A percentile compares a stretch with the other conserved stretches of the same genome.
Conservation (phyloP, 169 alveolate genomes). For the Cryptosporidium meleagridis region DNA sequence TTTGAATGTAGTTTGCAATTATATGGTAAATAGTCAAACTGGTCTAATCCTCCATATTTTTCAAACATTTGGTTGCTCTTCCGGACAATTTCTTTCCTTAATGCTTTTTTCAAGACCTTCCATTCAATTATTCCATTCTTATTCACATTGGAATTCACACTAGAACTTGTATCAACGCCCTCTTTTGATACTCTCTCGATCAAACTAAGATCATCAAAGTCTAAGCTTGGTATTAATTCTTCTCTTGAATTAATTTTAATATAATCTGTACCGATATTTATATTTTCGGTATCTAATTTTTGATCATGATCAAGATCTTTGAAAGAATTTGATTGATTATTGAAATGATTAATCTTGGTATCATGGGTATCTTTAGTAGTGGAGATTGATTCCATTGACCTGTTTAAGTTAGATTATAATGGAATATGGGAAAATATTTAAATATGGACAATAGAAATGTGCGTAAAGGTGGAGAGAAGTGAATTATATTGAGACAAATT, state of each 20-base stretch:
- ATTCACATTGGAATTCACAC: neutral
- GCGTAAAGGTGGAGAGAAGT: neutral
- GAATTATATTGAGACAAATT: neutral
- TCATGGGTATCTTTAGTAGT: neutral
- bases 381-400: neutral
- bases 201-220: neutral
- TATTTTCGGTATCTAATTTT: neutral
- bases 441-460: neutral
- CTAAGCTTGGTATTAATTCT: neutral
- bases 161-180: neutral
- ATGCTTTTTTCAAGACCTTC: conserved; percentile 2
- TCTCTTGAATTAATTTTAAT: neutral
- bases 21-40: conserved; percentile 17
- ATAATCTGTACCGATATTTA: neutral
- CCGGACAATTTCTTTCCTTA: neutral
- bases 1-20: neutral
- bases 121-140: neutral
- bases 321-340: neutral
- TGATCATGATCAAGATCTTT: neutral
- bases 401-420: neutral
- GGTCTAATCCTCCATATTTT: conserved; percentile 57
- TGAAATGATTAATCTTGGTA: neutral
- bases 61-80: conserved; percentile 33
- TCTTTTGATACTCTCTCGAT: conserved; percentile 8
- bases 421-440: neutral